phyloP scores from a whole-genome alignment of 257 asterid genomes.

The Penstemon newberryi region DNA sequence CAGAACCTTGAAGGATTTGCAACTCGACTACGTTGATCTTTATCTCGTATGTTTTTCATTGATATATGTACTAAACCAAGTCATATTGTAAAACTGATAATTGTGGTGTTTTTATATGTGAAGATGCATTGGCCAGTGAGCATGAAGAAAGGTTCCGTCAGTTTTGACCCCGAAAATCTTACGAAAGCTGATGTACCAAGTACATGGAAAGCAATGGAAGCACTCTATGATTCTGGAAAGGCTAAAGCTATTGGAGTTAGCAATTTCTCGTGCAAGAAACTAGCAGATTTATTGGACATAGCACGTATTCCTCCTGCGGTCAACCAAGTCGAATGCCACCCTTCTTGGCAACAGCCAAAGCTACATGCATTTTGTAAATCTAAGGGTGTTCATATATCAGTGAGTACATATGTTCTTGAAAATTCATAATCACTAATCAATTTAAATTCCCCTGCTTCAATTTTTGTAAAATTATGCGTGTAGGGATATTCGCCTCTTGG shows the following conservation, averaged over 20 bases:
- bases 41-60: conserved; percentile 28
- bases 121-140: conserved; percentile 83
- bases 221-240: conserved; percentile 67
- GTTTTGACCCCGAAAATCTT: conserved; percentile 52
- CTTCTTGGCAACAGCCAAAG: conserved; percentile 70
- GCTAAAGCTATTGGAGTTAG: conserved; percentile 75
- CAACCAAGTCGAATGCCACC: conserved; percentile 84
- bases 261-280: conserved; percentile 70
- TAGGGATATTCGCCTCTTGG: conserved; percentile 79
- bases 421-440: not conserved
- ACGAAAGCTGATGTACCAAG: conserved; percentile 54
- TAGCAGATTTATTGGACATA: conserved; percentile 50
- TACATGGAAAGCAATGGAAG: conserved; percentile 89
- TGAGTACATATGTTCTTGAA: conserved; percentile 34
- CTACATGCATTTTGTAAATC: conserved; percentile 59
- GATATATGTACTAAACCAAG: too few species aligned
- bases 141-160: conserved; percentile 48
- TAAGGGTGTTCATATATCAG: conserved; percentile 78
- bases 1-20: conserved; percentile 36
- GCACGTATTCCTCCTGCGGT: conserved; percentile 80
- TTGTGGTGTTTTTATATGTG: conserved; percentile 10
- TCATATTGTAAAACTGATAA: too few species aligned
- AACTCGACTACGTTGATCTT: conserved; percentile 44
- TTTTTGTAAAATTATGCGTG: not conserved
- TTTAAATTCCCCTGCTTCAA: not conserved